phyloP scores from a whole-genome alignment of 352 stramenopile genomes.

The Plasmopara halstedii region DNA sequence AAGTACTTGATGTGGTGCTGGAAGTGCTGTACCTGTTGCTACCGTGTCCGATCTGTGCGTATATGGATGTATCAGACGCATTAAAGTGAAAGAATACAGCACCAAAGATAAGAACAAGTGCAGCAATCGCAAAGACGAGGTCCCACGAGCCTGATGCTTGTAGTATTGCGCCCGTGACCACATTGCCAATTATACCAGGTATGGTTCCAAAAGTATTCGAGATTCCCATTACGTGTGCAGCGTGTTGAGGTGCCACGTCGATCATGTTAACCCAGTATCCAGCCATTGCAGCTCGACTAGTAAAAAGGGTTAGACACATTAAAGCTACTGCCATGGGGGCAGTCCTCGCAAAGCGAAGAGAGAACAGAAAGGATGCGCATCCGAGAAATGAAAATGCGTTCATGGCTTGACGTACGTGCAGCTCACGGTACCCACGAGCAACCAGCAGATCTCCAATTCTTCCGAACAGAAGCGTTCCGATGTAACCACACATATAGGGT shows the following conservation, averaged over 20 bases:
- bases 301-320: conserved; percentile 72
- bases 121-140: conserved; percentile 76
- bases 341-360: conserved; percentile 53
- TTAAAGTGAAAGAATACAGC: conserved; percentile 68
- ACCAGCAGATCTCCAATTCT: conserved; percentile 60
- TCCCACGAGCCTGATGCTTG: conserved; percentile 64
- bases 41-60: conserved; percentile 11
- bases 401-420: conserved; percentile 72
- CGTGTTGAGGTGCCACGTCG: conserved; percentile 72
- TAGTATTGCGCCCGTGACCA: conserved; percentile 78
- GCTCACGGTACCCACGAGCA: conserved; percentile 48
- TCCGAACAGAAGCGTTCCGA: conserved; percentile 65
- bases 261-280: conserved; percentile 90
- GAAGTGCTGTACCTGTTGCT: conserved; percentile 14
- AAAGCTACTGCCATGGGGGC: conserved; percentile 48
- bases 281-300: conserved; percentile 60
- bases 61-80: conserved; percentile 75
- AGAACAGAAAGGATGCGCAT: conserved; percentile 62
- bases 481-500: conserved; percentile 74
- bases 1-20: conserved; percentile 28
- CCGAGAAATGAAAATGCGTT: conserved; percentile 72
- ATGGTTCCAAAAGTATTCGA: conserved; percentile 84
- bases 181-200: conserved; percentile 77
- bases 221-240: conserved; percentile 80
- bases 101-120: conserved; percentile 59